A percentile compares a stretch with the other conserved stretches of the same genome.
phyloP scores from a whole-genome alignment of 1,139 yeast genomes.

The Meyerozyma elateridarum region DNA sequence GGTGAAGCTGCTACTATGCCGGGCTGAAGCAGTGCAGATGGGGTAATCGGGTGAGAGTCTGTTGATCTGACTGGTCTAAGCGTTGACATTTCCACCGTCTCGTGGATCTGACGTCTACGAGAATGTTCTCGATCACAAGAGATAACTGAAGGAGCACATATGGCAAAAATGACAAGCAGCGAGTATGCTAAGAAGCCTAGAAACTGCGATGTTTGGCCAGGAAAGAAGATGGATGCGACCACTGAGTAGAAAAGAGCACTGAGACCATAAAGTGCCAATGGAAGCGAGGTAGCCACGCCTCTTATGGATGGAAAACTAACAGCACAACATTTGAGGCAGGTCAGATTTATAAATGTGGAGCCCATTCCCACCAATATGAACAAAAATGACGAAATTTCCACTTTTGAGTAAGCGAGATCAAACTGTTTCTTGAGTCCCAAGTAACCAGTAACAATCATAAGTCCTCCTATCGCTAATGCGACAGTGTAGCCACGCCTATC shows the following conservation, averaged over 20 bases:
- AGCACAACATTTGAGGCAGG: constrained; percentile 56
- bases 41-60: constrained; percentile 4
- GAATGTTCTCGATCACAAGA: constrained; percentile 33
- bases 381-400: constrained; percentile 31
- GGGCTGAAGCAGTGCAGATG: constrained; percentile 8
- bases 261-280: constrained; percentile 54
- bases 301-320: constrained; percentile 50
- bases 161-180: constrained; percentile 29
- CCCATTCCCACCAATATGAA: constrained; percentile 49
- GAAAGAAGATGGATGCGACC: constrained; percentile 42
- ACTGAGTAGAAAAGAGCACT: constrained; percentile 56
- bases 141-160: constrained; percentile 47
- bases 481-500: constrained; percentile 48
- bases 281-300: constrained; percentile 58
- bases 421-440: constrained; percentile 44
- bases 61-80: constrained; percentile 9
- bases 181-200: constrained; percentile 44
- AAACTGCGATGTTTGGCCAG: constrained; percentile 48
- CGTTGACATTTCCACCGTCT: constrained; percentile 13
- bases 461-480: constrained; percentile 42
- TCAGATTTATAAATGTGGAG: constrained; percentile 48
- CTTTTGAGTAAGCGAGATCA: constrained; percentile 25
- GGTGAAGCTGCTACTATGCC: constrained; percentile 3
- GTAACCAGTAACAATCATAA: constrained; percentile 41
- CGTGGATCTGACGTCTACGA: constrained; percentile 4